Evolutionary conservation across 1,139 yeast species (phyloP).

Genomic region (Protomyces inouyei): DNA sequence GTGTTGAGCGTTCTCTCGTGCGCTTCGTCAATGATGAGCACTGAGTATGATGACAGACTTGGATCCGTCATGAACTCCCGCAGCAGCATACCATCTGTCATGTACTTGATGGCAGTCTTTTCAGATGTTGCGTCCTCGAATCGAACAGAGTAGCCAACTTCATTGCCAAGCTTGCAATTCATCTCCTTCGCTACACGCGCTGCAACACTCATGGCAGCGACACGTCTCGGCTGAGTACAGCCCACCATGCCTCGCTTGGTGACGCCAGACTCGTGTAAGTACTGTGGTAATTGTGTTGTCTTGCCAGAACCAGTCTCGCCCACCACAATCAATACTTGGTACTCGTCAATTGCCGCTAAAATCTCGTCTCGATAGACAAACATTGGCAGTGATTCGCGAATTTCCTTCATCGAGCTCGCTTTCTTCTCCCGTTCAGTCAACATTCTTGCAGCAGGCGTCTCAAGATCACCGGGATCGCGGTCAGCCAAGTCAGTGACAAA

Average conservation of each 20-base stretch:
- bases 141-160: conserved; percentile 83
- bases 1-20: conserved; percentile 94
- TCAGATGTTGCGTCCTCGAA: conserved; percentile 71
- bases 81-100: conserved; percentile 92
- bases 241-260: conserved; percentile 58
- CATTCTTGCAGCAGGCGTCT: conserved; percentile 28
- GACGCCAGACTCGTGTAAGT: conserved; percentile 75
- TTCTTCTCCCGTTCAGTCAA: conserved; percentile 45
- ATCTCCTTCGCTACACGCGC: conserved; percentile 85
- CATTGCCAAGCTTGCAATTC: conserved; percentile 62
- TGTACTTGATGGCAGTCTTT: conserved; percentile 67
- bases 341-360: conserved; percentile 55
- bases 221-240: conserved; percentile 93
- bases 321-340: conserved; percentile 79
- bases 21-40: conserved; percentile 92
- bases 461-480: background rate
- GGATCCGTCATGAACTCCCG: conserved; percentile 82
- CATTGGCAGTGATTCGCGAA: conserved; percentile 71
- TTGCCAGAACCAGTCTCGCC: conserved; percentile 99
- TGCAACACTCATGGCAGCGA: conserved; percentile 93
- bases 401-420: conserved; percentile 44
- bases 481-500: conserved; percentile 48
- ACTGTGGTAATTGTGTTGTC: conserved; percentile 92
- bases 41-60: conserved; percentile 60
- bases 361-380: conserved; percentile 58